These are phyloP conservation scores for Eimeria tenella DNA, from an alignment of 169 alveolate species.

Conservation along the genomic window DNA sequence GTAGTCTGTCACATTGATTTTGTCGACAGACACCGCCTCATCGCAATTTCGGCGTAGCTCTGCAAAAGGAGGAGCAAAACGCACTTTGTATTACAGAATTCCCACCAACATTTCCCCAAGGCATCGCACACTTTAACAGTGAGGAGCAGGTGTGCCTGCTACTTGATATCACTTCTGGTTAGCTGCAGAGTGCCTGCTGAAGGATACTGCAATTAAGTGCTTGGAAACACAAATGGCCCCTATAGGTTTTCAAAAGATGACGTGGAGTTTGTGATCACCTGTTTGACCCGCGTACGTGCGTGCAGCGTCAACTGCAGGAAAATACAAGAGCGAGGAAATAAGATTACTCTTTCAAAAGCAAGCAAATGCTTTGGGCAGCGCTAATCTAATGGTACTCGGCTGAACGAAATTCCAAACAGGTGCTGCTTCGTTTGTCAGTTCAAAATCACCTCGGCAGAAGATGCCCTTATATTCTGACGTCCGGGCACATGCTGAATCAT, in stretches of 20 bases:
- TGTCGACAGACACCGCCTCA: slow-evolving; percentile 31
- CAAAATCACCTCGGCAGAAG: slow-evolving; percentile 43
- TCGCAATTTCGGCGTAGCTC: slow-evolving; percentile 52
- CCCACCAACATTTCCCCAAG: too few relatives aligned
- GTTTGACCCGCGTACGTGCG: background rate
- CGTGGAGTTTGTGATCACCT: slow-evolving; percentile 21
- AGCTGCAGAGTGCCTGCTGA: too few relatives aligned
- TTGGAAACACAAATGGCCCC: too few relatives aligned
- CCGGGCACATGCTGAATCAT: background rate
- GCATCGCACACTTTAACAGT: too few relatives aligned
- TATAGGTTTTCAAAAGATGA: too few relatives aligned
- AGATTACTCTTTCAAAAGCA: background rate
- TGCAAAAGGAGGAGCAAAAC: background rate
- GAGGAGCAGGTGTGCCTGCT: too few relatives aligned
- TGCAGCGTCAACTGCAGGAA: slow-evolving; percentile 27
- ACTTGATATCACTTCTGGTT: too few relatives aligned
- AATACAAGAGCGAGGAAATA: background rate
- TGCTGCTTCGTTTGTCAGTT: too few relatives aligned
- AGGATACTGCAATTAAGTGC: too few relatives aligned
- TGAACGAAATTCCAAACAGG: too few relatives aligned
- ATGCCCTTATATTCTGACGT: slow-evolving; percentile 49
- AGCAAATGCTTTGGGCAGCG: background rate
- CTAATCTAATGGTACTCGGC: background rate
- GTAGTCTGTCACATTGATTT: background rate
- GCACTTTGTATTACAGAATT: too few relatives aligned